Conservation (phyloP, 192 early-diverging fungal species). For the Podila clonocystis region DNA sequence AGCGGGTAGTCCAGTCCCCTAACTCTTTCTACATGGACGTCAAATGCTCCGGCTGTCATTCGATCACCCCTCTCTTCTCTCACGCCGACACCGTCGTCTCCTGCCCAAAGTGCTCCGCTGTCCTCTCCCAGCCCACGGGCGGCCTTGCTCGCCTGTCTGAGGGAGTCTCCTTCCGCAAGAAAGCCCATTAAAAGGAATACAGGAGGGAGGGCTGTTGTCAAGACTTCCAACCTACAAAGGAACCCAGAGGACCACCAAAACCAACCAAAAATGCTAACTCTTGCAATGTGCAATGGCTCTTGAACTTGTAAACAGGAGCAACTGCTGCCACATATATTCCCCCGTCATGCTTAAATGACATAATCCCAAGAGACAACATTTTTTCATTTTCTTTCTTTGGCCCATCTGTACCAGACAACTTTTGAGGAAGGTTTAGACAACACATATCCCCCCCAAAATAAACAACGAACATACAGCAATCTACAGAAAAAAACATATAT, state of each 20-base stretch:
- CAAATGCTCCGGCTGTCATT: conserved; percentile 90
- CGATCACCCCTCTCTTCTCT: conserved; percentile 91
- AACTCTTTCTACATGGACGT: conserved; percentile 99
- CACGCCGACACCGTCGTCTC: conserved; percentile 92
- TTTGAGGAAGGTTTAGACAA: no score
- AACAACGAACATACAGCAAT: not conserved
- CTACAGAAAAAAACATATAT: not conserved
- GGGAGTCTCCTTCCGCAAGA: conserved; percentile 85
- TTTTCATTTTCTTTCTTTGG: not conserved
- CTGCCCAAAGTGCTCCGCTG: conserved; percentile 83
- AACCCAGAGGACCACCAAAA: not conserved
- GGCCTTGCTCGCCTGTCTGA: conserved; percentile 86
- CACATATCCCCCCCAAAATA: no score
- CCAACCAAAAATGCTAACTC: not conserved
- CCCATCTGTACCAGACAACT: not conserved
- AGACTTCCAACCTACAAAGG: not conserved
- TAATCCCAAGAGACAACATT: not conserved
- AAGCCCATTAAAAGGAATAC: conserved; percentile 65
- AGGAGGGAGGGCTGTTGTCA: no score
- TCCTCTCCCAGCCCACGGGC: conserved; percentile 92
- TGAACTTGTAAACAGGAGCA: not conserved
- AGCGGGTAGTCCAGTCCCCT: conserved; percentile 70
- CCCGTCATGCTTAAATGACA: conserved; percentile 12
- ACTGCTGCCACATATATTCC: conserved; percentile 6
- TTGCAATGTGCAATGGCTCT: no score